Conservation (phyloP, 306 rosid species). For the Arachis hypogaea region DNA sequence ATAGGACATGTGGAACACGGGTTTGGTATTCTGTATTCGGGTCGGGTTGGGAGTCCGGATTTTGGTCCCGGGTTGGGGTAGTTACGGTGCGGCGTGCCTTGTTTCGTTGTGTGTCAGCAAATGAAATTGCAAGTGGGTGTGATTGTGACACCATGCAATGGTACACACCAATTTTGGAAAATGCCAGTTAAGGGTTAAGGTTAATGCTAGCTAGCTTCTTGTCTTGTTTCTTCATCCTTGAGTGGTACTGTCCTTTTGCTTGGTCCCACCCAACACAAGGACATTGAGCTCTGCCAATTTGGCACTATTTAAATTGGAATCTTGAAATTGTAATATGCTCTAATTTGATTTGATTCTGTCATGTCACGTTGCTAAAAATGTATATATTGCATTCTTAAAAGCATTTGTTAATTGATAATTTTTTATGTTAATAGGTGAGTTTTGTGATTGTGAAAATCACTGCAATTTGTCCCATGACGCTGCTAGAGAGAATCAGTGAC, state of each 20-base stretch:
- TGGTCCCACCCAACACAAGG: background rate
- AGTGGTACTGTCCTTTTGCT: background rate
- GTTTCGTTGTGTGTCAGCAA: background rate
- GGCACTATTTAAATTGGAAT: background rate
- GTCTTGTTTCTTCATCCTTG: background rate
- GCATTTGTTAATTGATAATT: background rate
- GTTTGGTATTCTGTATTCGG: background rate
- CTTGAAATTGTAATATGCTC: background rate
- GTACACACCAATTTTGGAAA: background rate
- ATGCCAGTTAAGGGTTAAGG: background rate
- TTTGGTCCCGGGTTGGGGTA: background rate
- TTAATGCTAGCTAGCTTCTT: background rate
- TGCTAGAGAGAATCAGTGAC: conserved; percentile 70
- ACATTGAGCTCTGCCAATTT: background rate
- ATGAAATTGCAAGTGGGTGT: background rate
- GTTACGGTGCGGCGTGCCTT: background rate
- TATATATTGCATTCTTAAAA: background rate
- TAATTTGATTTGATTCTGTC: background rate
- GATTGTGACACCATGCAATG: background rate
- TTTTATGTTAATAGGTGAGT: conserved; percentile 54
- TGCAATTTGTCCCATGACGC: conserved; percentile 77
- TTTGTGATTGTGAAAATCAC: conserved; percentile 71
- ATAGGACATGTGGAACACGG: background rate
- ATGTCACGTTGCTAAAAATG: background rate
- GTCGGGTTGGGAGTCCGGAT: background rate